phyloP scores from a whole-genome alignment of 805 yeast species.

The Pichia scutulata region DNA sequence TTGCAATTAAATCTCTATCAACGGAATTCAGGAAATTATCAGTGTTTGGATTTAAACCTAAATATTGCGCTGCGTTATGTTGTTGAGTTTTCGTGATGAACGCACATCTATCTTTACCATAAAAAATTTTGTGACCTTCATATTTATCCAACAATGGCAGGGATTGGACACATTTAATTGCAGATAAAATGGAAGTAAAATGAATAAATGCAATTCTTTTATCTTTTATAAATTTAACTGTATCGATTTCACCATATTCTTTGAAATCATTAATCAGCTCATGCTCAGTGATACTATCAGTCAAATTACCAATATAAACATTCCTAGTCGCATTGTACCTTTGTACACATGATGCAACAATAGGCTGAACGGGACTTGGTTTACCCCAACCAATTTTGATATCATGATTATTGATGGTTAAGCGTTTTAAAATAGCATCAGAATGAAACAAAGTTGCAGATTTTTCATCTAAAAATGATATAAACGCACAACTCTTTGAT shows the following conservation, averaged over 20 bases:
- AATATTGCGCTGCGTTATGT: constrained; percentile 92
- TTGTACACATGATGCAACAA: constrained; percentile 67
- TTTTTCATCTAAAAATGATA: constrained; percentile 82
- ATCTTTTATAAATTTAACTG: constrained; percentile 68
- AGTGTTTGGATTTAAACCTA: constrained; percentile 85
- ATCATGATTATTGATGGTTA: constrained; percentile 73
- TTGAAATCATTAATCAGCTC: constrained; percentile 60
- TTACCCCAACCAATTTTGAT: constrained; percentile 93
- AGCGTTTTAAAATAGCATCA: constrained; percentile 79
- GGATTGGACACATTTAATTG: constrained; percentile 77
- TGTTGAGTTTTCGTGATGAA: constrained; percentile 92
- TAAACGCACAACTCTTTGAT: constrained; percentile 80
- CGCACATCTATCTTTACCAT: constrained; percentile 93
- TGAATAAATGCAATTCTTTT: constrained; percentile 89
- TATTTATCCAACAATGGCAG: constrained; percentile 65
- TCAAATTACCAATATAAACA: constrained; percentile 76
- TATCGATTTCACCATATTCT: constrained; percentile 77
- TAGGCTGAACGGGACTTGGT: constrained; percentile 63
- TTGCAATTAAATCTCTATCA: constrained; percentile 54
- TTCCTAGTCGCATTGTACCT: constrained; percentile 90
- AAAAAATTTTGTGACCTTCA: constrained; percentile 69
- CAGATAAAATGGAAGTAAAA: constrained; percentile 75
- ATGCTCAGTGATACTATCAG: constrained; percentile 53
- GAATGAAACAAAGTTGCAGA: constrained; percentile 89
- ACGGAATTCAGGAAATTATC: constrained; percentile 61